phyloP scores from a whole-genome alignment of 495 filamentous ascomycete genomes.

The Tuber melanosporum region DNA sequence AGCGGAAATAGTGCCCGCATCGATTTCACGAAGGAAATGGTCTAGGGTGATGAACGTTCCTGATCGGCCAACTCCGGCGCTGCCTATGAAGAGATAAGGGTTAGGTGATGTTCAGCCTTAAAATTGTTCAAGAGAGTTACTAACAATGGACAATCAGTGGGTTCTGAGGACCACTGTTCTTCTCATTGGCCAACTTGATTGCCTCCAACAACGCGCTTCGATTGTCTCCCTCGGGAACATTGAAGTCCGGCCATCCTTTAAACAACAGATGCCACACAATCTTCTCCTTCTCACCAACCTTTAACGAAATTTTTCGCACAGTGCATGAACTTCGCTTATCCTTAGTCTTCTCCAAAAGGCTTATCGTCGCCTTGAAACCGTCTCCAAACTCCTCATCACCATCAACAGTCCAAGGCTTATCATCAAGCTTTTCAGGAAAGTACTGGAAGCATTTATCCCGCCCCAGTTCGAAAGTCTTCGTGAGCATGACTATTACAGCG shows the following conservation, averaged over 20 bases:
- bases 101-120: slow-evolving; percentile 18
- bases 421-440: slow-evolving; percentile 60
- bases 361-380: slow-evolving; percentile 54
- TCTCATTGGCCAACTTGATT: slow-evolving; percentile 65
- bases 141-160: slow-evolving; percentile 72
- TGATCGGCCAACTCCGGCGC: slow-evolving; percentile 82
- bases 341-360: slow-evolving; percentile 49
- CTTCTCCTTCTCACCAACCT: slow-evolving; percentile 57
- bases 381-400: slow-evolving; percentile 57
- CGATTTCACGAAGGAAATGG: slow-evolving; percentile 74
- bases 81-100: slow-evolving; percentile 25
- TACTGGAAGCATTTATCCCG: slow-evolving; percentile 89
- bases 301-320: slow-evolving; percentile 51
- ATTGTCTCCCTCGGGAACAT: slow-evolving; percentile 73
- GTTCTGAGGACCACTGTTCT: slow-evolving; percentile 57
- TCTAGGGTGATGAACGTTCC: slow-evolving; percentile 95
- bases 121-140: slow-evolving; percentile 12
- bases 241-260: slow-evolving; percentile 89
- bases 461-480: slow-evolving; percentile 74
- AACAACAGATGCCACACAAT: slow-evolving; percentile 86
- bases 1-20: slow-evolving; percentile 51
- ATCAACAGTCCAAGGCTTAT: slow-evolving; percentile 52
- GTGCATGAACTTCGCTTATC: slow-evolving; percentile 47
- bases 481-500: slow-evolving; percentile 92
- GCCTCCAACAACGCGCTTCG: slow-evolving; percentile 70